Base-by-base conservation (phyloP, 169 alveolate species). In the Plasmodium gallinaceum region DNA sequence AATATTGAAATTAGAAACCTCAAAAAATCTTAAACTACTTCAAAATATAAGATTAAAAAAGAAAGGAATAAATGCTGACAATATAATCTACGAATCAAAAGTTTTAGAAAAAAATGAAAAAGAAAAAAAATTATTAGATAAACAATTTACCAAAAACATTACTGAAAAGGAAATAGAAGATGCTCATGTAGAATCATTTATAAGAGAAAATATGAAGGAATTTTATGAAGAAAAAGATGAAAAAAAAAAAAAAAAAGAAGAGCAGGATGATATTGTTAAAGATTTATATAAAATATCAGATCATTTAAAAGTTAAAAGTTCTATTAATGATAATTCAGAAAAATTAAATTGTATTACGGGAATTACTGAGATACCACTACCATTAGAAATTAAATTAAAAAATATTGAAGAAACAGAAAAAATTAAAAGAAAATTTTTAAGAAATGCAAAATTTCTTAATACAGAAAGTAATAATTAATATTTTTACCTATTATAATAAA, bases 121-220 rank as follows among this genome's bases (percentile, higher is more conserved):
- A 18, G 80, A 54, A 37, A 68, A 80, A 10, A 80, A 80, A 61
- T 39, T 66, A 43, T 58, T 66, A 54, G 90, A 80, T 61, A 80
- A 80, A 54, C 78, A 80, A 26, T 80, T 80, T 69, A 80, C 90
- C 18, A 80, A 80, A 66, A 80, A 80, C 54, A 20, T 80, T 20
- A 80, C 90, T 4, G 90, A 80, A 57, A 80, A 80, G 45, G 90
- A 80, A 66, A 80, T 80, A 24, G 90, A 80, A 54, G 83, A 80
- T 57, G 90, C 80, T 32, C 83, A 80, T 45, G 66, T 80, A 80
- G 83, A 80, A 65, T 9, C 65, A 43, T 80, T 80, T 66, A 80
- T 80, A 18, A 52, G 37, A 66, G 66, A 80, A 42, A 80, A 80
- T 80, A 80, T 80, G 90, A 69, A 65, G 14, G 83, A 80, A 60